phyloP scores from a whole-genome alignment of 2,329 filamentous ascomycete genomes.

The Lasiodiplodia gonubiensis region DNA sequence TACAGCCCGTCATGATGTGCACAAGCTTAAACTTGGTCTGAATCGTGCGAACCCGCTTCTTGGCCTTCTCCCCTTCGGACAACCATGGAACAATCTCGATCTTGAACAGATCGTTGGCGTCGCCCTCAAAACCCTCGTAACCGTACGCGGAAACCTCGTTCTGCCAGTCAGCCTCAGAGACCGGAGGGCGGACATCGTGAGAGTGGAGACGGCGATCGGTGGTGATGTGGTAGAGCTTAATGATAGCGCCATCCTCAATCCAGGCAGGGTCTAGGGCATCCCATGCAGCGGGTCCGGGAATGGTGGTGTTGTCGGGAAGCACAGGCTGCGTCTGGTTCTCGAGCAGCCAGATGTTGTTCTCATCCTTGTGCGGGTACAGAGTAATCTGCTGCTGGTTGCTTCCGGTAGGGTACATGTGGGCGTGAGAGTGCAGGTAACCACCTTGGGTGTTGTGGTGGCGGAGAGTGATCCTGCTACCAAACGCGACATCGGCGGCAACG shows the following conservation, averaged over 20 bases:
- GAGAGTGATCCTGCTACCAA: constrained; percentile 83
- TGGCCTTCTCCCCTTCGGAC: constrained; percentile 78
- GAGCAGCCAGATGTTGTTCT: constrained; percentile 93
- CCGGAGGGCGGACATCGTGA: constrained; percentile 76
- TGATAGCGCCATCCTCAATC: constrained; percentile 78
- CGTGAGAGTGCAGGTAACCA: constrained; percentile 95
- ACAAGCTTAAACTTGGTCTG: constrained; percentile 95
- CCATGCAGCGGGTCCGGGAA: constrained; percentile 85
- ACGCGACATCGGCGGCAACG: constrained; percentile 87
- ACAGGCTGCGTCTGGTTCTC: constrained; percentile 97
- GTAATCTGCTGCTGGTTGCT: constrained; percentile 99
- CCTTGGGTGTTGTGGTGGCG: constrained; percentile 97
- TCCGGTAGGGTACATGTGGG: constrained; percentile 95
- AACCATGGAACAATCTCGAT: constrained; percentile 92
- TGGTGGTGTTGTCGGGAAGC: constrained; percentile 72
- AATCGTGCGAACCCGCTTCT: constrained; percentile 87
- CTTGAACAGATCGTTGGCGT: constrained; percentile 95
- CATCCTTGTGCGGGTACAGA: constrained; percentile 97
- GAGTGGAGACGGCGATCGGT: constrained; percentile 93
- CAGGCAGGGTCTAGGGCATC: constrained; percentile 71
- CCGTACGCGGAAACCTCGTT: constrained; percentile 97
- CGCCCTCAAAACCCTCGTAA: constrained; percentile 94
- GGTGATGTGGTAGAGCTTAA: constrained; percentile 81
- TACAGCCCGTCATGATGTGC: constrained; percentile 96
- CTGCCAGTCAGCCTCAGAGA: constrained; percentile 70